Conservation (phyloP, 176 grass and related monocot genomes). For the Avena sativa region DNA sequence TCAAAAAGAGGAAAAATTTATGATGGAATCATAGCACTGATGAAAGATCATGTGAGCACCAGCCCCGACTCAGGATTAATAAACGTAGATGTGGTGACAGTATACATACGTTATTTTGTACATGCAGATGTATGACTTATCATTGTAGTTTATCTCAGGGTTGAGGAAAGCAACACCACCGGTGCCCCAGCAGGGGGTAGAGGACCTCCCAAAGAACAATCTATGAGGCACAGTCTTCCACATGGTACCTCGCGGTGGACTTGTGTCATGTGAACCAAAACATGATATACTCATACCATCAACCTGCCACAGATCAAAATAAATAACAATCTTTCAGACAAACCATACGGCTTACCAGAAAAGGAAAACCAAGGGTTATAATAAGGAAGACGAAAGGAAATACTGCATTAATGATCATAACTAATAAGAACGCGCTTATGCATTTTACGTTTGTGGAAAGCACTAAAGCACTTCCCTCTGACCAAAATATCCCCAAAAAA, state of each 20-base stretch:
- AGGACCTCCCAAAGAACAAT: slow-evolving; percentile 82
- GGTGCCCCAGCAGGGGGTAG: slow-evolving; percentile 67
- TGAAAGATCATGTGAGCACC: slow-evolving; percentile 16
- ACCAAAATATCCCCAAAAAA: not conserved
- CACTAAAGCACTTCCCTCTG: not conserved
- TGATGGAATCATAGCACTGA: slow-evolving; percentile 35
- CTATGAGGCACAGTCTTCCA: slow-evolving; percentile 87
- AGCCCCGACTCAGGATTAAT: slow-evolving; percentile 14
- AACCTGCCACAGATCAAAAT: slow-evolving; percentile 53
- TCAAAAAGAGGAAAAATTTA: slow-evolving; percentile 36
- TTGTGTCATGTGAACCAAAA: slow-evolving; percentile 76
- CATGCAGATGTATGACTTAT: slow-evolving; percentile 77
- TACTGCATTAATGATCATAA: slow-evolving; percentile 20
- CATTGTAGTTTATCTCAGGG: slow-evolving; percentile 67
- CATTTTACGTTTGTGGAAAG: slow-evolving; percentile 12
- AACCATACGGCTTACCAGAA: slow-evolving; percentile 35
- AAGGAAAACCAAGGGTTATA: slow-evolving; percentile 10
- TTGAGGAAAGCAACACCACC: slow-evolving; percentile 92
- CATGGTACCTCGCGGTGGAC: slow-evolving; percentile 58
- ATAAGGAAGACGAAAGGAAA: slow-evolving; percentile 12
- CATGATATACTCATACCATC: slow-evolving; percentile 77
- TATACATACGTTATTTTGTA: slow-evolving; percentile 96
- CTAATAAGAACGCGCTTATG: not conserved
- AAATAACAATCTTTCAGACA: slow-evolving; percentile 25
- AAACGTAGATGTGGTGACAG: not conserved